Evolutionary conservation across 768 basidiomycete genomes (phyloP), one percentile per base, ranked within the genome.

Genomic region (Amanita thiersii): DNA sequence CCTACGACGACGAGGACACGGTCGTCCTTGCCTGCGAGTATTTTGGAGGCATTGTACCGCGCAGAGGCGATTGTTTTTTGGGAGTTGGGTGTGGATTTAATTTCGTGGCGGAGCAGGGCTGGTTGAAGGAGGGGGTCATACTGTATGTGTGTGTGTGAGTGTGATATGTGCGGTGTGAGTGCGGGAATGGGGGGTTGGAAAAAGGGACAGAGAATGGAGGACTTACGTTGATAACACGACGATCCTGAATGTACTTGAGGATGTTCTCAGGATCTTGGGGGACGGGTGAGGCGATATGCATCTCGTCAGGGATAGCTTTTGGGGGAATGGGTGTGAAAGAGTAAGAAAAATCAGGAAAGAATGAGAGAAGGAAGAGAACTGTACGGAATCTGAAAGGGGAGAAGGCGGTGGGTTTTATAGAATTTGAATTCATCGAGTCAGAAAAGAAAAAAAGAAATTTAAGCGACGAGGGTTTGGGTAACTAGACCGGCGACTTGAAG

Each of bases 121-220:
- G 93, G 94, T 53, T 93, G 89, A 46, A 96, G 81, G 31, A 97
- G 77, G n/a, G 94, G 93, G 52, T 97, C 93, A 59, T 97, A 94
- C 88, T 92, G 49, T 12, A 10, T 8, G 43, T 18, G 18, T 18
- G 51, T 55, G 39, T 55, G 26, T 10, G 8, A 8, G 14, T 3
- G 23, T 23, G 5, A 31, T 14, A 35, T 25, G 32, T 18, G 37
- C 31, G 15, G 44, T 15, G n/a, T 15, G 33, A n/a, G n/a, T n/a
- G n/a, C n/a, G n/a, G n/a, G n/a, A n/a, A n/a, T n/a, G n/a, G n/a
- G n/a, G n/a, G n/a, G n/a, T n/a, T 29, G 12, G 40, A 15, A 21
- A 6, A 30, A 37, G 39, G 24, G 39, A 15, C 17, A 32, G 14
- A 26, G 35, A 26, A 26, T 34, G 33, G 34, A 43, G 32, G 69